Conservation (phyloP, 2,329 filamentous ascomycete species). For the Cladosporium velox region DNA sequence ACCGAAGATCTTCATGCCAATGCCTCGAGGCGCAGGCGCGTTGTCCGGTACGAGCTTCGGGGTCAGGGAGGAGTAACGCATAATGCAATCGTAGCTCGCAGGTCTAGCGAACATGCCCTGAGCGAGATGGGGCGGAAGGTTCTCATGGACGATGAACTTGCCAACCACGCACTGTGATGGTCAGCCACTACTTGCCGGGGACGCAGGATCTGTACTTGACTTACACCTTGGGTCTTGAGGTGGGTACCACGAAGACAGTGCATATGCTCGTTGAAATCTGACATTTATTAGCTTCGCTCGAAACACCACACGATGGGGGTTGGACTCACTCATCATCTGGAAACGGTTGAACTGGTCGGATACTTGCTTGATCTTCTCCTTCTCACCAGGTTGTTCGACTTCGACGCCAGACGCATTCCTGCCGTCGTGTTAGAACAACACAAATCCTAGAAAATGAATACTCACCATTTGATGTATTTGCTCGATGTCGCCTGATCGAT, state of each 20-base stretch:
- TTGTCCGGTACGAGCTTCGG: slow-evolving; percentile 42
- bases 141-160: slow-evolving; percentile 37
- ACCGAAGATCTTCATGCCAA: slow-evolving; percentile 41
- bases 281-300: not conserved
- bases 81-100: slow-evolving; percentile 40
- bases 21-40: slow-evolving; percentile 39
- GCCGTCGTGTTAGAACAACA: not conserved
- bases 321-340: slow-evolving; percentile 39
- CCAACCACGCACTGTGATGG: slow-evolving; percentile 35
- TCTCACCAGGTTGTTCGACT: slow-evolving; percentile 34
- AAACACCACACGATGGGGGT: not conserved
- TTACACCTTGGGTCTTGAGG: slow-evolving; percentile 39
- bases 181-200: not conserved
- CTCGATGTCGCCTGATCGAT: slow-evolving; percentile 20
- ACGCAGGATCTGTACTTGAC: not conserved
- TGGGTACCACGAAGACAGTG: slow-evolving; percentile 43
- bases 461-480: slow-evolving; percentile 31
- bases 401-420: slow-evolving; percentile 41
- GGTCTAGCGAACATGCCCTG: slow-evolving; percentile 42
- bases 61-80: slow-evolving; percentile 42
- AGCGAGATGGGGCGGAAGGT: slow-evolving; percentile 39
- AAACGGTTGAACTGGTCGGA: slow-evolving; percentile 42
- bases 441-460: not conserved
- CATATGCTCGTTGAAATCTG: slow-evolving; percentile 41
- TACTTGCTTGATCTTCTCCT: slow-evolving; percentile 41